Evolutionary conservation across 345 rosid species (phyloP).

Genomic region (Rhizophora mangle): DNA sequence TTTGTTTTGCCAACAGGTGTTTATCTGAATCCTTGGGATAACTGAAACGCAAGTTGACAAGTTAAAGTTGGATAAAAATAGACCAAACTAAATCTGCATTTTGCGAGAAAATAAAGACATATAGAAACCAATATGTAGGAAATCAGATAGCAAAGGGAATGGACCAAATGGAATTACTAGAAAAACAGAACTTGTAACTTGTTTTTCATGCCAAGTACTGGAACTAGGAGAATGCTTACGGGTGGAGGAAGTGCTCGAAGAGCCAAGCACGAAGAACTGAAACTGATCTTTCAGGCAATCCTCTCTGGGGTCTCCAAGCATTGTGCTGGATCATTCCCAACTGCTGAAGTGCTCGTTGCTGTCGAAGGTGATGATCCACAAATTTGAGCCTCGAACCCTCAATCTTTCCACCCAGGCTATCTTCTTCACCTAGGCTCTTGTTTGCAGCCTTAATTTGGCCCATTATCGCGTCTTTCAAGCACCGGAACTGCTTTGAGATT

Average conservation of each 20-base stretch:
- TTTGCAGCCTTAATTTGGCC: constrained; percentile 78
- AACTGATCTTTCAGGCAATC: constrained; percentile 90
- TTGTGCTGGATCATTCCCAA: constrained; percentile 96
- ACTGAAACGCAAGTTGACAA: constrained; percentile 32
- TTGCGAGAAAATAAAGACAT: neutral
- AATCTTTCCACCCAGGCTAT: constrained; percentile 52
- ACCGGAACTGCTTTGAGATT: constrained; percentile 89
- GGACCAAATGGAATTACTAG: too few relatives aligned
- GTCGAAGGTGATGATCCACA: constrained; percentile 88
- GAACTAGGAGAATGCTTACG: constrained; percentile 42
- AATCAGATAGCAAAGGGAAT: too few relatives aligned
- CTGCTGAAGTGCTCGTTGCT: constrained; percentile 92
- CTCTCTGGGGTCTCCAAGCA: constrained; percentile 99
- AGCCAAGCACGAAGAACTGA: constrained; percentile 99
- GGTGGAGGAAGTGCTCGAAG: constrained; percentile 96
- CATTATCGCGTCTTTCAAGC: constrained; percentile 82
- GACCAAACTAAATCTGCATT: neutral
- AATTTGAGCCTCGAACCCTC: constrained; percentile 92
- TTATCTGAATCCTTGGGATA: constrained; percentile 97
- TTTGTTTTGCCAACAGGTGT: constrained; percentile 87
- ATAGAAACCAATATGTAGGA: neutral
- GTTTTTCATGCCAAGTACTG: too few relatives aligned
- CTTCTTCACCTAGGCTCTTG: constrained; percentile 91
- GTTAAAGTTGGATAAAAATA: neutral
- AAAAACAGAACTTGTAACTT: too few relatives aligned